Evolutionary conservation across 352 stramenopile species (phyloP), one percentile per base, ranked within the genome.

Genomic region (Thalassiosira oceanica): DNA sequence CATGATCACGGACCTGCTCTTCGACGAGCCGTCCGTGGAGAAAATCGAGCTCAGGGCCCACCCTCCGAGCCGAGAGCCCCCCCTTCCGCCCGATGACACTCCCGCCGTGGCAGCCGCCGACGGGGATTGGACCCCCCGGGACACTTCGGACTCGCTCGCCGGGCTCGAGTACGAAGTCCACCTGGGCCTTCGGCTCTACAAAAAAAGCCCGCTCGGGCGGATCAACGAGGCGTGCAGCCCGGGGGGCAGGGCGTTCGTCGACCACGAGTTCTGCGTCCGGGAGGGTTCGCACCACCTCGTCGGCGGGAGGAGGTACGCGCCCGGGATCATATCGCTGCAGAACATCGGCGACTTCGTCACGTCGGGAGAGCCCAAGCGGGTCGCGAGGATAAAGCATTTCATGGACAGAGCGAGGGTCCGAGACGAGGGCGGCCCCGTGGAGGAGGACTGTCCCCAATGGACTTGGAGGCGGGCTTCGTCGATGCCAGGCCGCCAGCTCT

Each of bases 281-380:
- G 31, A 39, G 31, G 8, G 31, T 39, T 39, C 31, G 31, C 31
- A 8, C 8, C 31, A 39, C 8, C 31, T 39, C 31, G 31, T 39
- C 31, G 31, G 8, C 8, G 28, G 8, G 13, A 2, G 45, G n/a
- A n/a, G n/a, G n/a, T n/a, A n/a, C n/a, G n/a, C n/a, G n/a, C 57
- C 57, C 2, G 57, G 57, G 4, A 54, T 68, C 1, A 39, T 68
- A 8, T 26, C 44, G 0, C 41, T 48, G 33, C 52, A 31, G 3
- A 68, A 68, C 29, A 52, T 44, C 39, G 27, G 29, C 3, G 57
- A 68, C 31, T 51, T 68, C 49, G 2, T 39, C 31, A n/a, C n/a
- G n/a, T n/a, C 15, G 2, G 31, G 27, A 20, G 45, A 36, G 31
- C 8, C 33, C 2, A 68, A 68, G 18, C 45, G 57, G 23, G 15